phyloP scores from a whole-genome alignment of 805 yeast species.

The Saturnispora saitoi region DNA sequence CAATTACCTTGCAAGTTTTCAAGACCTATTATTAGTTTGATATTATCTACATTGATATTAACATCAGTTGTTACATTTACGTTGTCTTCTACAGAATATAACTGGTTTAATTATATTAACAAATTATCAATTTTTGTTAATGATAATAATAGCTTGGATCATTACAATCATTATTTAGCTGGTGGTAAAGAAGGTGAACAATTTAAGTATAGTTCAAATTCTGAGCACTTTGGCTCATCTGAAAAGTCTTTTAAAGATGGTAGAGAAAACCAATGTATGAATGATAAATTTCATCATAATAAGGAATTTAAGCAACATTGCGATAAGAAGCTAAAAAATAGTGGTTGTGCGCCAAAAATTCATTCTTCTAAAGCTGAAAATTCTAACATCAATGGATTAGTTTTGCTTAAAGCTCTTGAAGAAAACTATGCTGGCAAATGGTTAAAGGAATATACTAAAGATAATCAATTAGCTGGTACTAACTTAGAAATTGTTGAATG shows the following conservation, averaged over 20 bases:
- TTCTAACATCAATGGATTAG: background rate
- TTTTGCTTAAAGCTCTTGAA: conserved; percentile 22
- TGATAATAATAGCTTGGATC: background rate
- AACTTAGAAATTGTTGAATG: conserved; percentile 43
- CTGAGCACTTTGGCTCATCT: background rate
- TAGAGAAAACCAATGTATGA: background rate
- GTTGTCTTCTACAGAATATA: background rate
- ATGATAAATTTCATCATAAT: background rate
- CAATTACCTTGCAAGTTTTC: background rate
- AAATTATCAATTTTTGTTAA: background rate
- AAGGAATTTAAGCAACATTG: background rate
- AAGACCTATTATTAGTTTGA: background rate
- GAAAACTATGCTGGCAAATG: conserved; percentile 41
- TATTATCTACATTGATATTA: background rate
- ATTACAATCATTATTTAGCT: background rate
- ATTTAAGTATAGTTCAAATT: too few relatives aligned
- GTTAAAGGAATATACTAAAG: conserved; percentile 43
- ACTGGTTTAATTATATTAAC: background rate
- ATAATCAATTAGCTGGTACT: conserved; percentile 53
- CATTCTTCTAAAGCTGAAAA: background rate
- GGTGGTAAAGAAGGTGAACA: background rate
- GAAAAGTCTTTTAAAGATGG: background rate
- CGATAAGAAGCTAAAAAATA: background rate
- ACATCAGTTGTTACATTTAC: background rate
- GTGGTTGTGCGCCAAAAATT: background rate